These are phyloP conservation scores for Groenewaldozyma sp. DNA, from an alignment of 1,139 yeast species.

Conservation along the genomic window DNA sequence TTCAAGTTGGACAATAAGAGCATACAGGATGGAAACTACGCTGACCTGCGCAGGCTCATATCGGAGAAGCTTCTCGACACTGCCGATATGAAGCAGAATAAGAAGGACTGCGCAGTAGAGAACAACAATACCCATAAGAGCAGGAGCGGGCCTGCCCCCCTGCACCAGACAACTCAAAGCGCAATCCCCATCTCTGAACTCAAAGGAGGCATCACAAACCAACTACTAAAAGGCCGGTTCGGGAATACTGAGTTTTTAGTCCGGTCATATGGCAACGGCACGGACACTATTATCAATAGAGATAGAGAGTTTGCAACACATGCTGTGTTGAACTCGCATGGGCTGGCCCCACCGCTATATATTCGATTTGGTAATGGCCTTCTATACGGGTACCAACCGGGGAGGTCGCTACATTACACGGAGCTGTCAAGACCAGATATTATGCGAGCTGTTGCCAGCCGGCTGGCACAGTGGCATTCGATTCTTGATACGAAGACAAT, in stretches of 20 bases:
- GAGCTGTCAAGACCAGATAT: slow-evolving; percentile 43
- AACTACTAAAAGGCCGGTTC: slow-evolving; percentile 45
- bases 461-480: slow-evolving; percentile 66
- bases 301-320: slow-evolving; percentile 71
- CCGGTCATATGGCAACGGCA: slow-evolving; percentile 70
- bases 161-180: slow-evolving; percentile 4
- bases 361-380: slow-evolving; percentile 68
- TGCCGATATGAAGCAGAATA: background rate
- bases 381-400: slow-evolving; percentile 61
- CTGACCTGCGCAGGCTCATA: no score
- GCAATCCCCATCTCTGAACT: slow-evolving; percentile 30
- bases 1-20: slow-evolving; percentile 8
- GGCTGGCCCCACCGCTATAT: slow-evolving; percentile 60
- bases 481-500: slow-evolving; percentile 37
- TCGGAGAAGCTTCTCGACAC: no score
- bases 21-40: slow-evolving; percentile 9
- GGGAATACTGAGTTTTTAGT: slow-evolving; percentile 39
- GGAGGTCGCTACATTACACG: slow-evolving; percentile 49
- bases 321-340: slow-evolving; percentile 47
- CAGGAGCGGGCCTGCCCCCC: no score
- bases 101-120: background rate
- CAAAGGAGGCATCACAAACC: slow-evolving; percentile 77
- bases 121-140: slow-evolving; percentile 6
- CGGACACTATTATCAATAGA: slow-evolving; percentile 63
- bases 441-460: slow-evolving; percentile 54